A percentile compares a stretch with the other conserved stretches of the same genome.
phyloP scores from a whole-genome alignment of 2,329 filamentous ascomycete species.

The Colletotrichum phormii region DNA sequence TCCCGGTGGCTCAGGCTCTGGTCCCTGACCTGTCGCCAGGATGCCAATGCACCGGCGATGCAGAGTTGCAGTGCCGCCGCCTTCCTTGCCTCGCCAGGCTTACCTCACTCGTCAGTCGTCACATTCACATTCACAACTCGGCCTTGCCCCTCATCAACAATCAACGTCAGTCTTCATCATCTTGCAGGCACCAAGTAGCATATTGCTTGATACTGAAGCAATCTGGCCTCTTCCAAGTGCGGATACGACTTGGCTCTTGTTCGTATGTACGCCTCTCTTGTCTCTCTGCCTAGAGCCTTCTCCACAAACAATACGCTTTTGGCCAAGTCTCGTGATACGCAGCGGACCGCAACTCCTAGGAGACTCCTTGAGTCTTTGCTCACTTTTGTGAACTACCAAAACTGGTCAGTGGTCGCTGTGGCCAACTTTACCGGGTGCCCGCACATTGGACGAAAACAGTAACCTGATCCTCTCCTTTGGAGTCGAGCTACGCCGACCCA shows the following conservation, averaged over 20 bases:
- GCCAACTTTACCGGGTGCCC: background rate
- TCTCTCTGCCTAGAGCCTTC: background rate
- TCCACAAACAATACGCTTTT: conserved; percentile 14
- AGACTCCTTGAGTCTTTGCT: background rate
- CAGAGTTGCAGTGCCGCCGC: conserved; percentile 21
- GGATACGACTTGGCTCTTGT: conserved; percentile 26
- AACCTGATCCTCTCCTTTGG: background rate
- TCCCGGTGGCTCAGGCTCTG: conserved; percentile 2
- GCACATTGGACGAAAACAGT: conserved; percentile 2
- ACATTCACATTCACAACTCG: background rate
- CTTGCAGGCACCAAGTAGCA: conserved; percentile 20
- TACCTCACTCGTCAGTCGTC: background rate
- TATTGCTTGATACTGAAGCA: conserved; percentile 3
- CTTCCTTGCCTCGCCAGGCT: conserved; percentile 18
- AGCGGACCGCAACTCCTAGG: background rate
- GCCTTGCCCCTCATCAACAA: conserved; percentile 5
- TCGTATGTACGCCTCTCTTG: conserved; percentile 1
- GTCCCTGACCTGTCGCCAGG: background rate
- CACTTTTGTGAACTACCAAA: background rate
- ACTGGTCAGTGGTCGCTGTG: background rate
- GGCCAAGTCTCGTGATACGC: conserved; percentile 5
- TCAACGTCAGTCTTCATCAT: conserved; percentile 33
- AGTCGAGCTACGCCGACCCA: conserved; percentile 20
- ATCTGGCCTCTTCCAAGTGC: conserved; percentile 1
- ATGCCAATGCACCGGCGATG: conserved; percentile 18